A percentile compares a stretch with the other conserved stretches of the same genome.
Evolutionary conservation across 1,139 yeast genomes (phyloP).

Genomic region (Sugiyamaella castrensis): DNA sequence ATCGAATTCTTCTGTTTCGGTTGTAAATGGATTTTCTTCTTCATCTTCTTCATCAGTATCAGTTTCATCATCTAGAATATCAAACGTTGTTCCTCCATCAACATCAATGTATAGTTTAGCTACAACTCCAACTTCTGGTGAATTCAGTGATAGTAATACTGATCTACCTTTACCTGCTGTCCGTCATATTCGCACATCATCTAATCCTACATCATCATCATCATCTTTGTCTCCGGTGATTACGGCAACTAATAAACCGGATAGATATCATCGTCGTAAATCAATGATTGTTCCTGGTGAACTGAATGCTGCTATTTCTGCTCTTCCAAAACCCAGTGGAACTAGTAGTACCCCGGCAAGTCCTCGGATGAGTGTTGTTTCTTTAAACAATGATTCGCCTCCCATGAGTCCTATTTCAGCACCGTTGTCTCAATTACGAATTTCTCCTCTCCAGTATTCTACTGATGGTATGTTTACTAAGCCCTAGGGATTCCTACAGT

Average conservation of each 20-base stretch:
- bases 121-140: conserved; percentile 2
- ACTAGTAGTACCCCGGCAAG: conserved; percentile 3
- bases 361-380: background rate
- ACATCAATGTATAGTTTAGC: conserved; percentile 6
- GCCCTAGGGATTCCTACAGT: too few relatives aligned
- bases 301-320: background rate
- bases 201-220: background rate
- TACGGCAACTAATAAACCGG: conserved; percentile 26
- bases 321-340: background rate
- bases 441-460: too few relatives aligned
- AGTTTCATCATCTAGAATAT: conserved; percentile 5
- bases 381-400: background rate
- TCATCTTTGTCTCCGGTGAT: conserved; percentile 1
- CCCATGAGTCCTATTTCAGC: conserved; percentile 2
- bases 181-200: background rate
- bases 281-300: conserved; percentile 17
- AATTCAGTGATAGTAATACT: conserved; percentile 1
- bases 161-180: background rate
- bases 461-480: too few relatives aligned
- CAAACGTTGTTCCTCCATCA: conserved; percentile 7
- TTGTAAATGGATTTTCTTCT: conserved; percentile 1
- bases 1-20: conserved; percentile 3
- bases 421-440: background rate
- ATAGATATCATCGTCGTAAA: conserved; percentile 33
- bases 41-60: conserved; percentile 11